phyloP scores from a whole-genome alignment of 176 grass and related monocot species.

The Canna indica region DNA sequence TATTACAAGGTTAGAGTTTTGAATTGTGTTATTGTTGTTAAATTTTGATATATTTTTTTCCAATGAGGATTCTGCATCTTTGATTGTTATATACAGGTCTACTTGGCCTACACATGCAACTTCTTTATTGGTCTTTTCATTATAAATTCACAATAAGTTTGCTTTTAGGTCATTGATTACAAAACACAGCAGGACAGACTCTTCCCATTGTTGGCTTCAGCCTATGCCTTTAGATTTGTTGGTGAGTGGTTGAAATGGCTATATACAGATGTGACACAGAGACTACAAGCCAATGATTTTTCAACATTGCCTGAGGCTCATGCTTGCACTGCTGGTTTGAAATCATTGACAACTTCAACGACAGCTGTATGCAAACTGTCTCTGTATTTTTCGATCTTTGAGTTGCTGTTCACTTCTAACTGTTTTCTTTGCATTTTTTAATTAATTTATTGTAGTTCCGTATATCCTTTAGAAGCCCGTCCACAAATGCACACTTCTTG shows the following conservation, averaged over 20 bases:
- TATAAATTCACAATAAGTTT: not conserved
- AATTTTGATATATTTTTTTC: too few relatives aligned
- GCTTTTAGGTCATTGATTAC: slow-evolving; percentile 74
- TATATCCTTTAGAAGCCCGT: not conserved
- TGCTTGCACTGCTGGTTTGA: slow-evolving; percentile 95
- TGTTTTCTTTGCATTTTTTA: too few relatives aligned
- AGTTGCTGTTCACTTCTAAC: not conserved
- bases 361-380: slow-evolving; percentile 53
- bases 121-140: not conserved
- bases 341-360: slow-evolving; percentile 79
- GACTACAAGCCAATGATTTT: slow-evolving; percentile 81
- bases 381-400: not conserved
- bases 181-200: slow-evolving; percentile 96
- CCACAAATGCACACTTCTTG: too few relatives aligned
- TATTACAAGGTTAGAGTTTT: too few relatives aligned
- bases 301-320: slow-evolving; percentile 87
- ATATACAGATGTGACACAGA: slow-evolving; percentile 76
- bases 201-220: slow-evolving; percentile 88
- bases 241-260: slow-evolving; percentile 95
- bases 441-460: too few relatives aligned
- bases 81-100: too few relatives aligned
- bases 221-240: slow-evolving; percentile 93
- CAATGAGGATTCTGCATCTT: too few relatives aligned
- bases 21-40: too few relatives aligned
- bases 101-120: not conserved